phyloP scores from a whole-genome alignment of 2,329 filamentous ascomycete genomes.

The Xylaria arbuscula region DNA sequence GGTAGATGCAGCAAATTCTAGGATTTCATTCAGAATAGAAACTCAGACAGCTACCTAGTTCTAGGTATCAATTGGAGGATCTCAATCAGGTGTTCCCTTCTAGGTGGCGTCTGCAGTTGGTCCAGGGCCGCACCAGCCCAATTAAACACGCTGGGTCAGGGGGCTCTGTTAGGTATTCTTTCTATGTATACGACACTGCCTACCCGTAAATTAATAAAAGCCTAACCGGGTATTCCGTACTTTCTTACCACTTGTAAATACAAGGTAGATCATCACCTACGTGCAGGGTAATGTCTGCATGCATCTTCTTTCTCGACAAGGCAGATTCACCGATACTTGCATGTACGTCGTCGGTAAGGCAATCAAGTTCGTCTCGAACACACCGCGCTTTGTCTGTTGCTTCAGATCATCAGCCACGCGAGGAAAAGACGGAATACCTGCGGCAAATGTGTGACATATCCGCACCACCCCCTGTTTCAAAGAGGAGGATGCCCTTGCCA shows the following conservation, averaged over 20 bases:
- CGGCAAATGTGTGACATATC: constrained; percentile 34
- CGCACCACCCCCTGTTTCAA: constrained; percentile 32
- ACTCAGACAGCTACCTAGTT: background rate
- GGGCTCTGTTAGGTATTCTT: background rate
- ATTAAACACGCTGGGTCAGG: background rate
- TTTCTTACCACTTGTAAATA: no score
- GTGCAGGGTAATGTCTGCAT: background rate
- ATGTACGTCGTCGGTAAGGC: no score
- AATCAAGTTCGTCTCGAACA: constrained; percentile 14
- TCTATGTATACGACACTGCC: no score
- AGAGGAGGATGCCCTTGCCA: background rate
- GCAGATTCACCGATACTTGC: background rate
- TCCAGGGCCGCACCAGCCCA: background rate
- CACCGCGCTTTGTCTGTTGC: background rate
- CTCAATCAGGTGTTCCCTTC: no score
- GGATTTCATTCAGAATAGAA: background rate
- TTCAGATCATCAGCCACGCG: constrained; percentile 9
- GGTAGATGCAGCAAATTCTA: background rate
- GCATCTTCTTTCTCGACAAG: background rate
- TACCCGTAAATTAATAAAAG: no score
- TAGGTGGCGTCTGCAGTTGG: no score
- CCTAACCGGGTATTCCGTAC: no score
- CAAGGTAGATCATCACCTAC: no score
- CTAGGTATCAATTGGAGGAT: background rate
- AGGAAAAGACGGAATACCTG: constrained; percentile 15